Conservation (phyloP, 1,139 yeast genomes). For the Diutina rugosa region DNA sequence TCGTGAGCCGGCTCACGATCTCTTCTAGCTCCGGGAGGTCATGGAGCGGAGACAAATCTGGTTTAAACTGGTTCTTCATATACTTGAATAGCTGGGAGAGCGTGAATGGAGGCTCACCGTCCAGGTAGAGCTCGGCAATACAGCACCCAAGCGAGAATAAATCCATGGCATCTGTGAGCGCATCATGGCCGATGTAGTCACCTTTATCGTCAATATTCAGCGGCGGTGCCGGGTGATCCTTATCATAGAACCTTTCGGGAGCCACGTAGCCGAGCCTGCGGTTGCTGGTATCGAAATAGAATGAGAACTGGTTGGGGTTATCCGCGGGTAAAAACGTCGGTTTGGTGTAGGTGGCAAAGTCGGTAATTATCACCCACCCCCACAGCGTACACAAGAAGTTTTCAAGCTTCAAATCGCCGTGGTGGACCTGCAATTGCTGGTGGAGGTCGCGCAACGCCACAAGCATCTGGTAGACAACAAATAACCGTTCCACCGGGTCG, state of each 20-base stretch:
- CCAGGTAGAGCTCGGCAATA: constrained; percentile 77
- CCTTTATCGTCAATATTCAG: constrained; percentile 14
- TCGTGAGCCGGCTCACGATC: constrained; percentile 50
- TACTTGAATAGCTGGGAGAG: constrained; percentile 79
- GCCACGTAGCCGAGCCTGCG: constrained; percentile 85
- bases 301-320: constrained; percentile 88
- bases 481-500: constrained; percentile 67
- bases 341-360: constrained; percentile 66
- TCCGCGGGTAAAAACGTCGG: constrained; percentile 85
- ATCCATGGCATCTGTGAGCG: constrained; percentile 64
- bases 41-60: constrained; percentile 43
- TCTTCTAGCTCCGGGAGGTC: constrained; percentile 32
- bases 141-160: constrained; percentile 86
- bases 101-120: constrained; percentile 79
- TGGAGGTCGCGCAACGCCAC: constrained; percentile 55
- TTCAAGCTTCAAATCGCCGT: constrained; percentile 89
- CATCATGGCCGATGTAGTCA: constrained; percentile 2
- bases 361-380: constrained; percentile 77
- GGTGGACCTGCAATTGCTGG: constrained; percentile 38
- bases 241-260: constrained; percentile 69
- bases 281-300: constrained; percentile 83
- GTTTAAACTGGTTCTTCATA: constrained; percentile 53
- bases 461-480: constrained; percentile 73
- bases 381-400: constrained; percentile 79
- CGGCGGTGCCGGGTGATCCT: constrained; percentile 10